A percentile compares a stretch with the other conserved stretches of the same genome.
Evolutionary conservation across 495 filamentous ascomycete genomes (phyloP).

Genomic region (Durotheca rogersii): DNA sequence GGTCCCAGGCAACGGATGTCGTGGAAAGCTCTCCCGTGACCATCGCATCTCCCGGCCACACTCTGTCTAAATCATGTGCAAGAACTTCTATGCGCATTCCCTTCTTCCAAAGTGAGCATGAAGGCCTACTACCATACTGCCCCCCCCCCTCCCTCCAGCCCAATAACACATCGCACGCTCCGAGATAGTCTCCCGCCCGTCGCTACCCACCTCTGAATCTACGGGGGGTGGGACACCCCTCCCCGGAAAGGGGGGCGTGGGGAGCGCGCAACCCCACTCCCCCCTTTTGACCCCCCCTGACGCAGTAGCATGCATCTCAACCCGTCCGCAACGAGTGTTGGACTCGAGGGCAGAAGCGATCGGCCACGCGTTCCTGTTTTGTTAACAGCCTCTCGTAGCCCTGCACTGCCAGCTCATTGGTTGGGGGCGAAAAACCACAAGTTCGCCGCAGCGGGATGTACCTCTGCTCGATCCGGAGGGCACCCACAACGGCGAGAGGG

Average conservation of each 20-base stretch:
- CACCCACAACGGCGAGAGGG: constrained; percentile 13
- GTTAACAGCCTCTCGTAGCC: constrained; percentile 31
- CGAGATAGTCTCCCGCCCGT: constrained; percentile 22
- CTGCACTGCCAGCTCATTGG: constrained; percentile 32
- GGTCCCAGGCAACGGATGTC: constrained; percentile 6
- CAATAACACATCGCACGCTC: constrained; percentile 29
- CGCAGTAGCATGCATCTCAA: constrained; percentile 26
- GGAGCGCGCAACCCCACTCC: constrained; percentile 19
- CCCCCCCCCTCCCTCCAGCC: too few relatives aligned
- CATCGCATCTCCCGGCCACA: constrained; percentile 28
- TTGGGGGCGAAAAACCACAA: constrained; percentile 30
- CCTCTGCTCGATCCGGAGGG: constrained; percentile 28
- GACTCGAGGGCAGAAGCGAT: constrained; percentile 23
- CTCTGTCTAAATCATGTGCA: constrained; percentile 36
- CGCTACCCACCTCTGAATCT: constrained; percentile 22
- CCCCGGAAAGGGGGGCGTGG: constrained; percentile 27
- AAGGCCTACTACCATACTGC: constrained; percentile 22
- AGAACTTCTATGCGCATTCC: constrained; percentile 37
- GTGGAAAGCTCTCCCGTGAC: constrained; percentile 23
- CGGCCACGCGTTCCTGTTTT: constrained; percentile 31
- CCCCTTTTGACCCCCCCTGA: background rate
- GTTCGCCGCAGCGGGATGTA: constrained; percentile 27
- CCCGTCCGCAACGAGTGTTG: constrained; percentile 14
- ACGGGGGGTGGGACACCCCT: constrained; percentile 16
- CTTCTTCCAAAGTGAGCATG: constrained; percentile 31